A percentile compares a stretch with the other conserved stretches of the same genome.
Conservation (phyloP, 192 early-diverging fungal genomes). For the Linnemannia elongata region DNA sequence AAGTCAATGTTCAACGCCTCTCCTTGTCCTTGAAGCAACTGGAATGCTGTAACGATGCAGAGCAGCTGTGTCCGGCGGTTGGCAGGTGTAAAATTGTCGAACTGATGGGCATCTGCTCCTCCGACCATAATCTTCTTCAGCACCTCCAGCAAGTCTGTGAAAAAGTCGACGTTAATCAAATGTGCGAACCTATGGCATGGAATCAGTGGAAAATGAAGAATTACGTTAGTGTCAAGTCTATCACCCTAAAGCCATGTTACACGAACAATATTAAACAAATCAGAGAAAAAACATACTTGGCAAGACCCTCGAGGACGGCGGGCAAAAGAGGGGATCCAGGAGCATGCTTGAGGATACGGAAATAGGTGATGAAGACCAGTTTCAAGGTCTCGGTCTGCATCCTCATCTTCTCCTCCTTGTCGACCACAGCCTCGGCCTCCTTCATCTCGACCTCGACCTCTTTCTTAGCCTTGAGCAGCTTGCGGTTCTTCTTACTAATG, state of each 20-base stretch:
- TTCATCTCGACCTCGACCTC: conserved; percentile 85
- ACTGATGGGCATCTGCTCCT: conserved; percentile 63
- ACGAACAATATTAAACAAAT: not conserved
- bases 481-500: conserved; percentile 77
- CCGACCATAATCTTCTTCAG: conserved; percentile 86
- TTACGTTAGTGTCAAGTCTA: not conserved
- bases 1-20: conserved; percentile 94
- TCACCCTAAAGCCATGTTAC: not conserved
- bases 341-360: conserved; percentile 92
- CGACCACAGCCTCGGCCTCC: conserved; percentile 92
- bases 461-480: conserved; percentile 78
- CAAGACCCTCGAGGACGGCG: conserved; percentile 83
- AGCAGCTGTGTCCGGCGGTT: conserved; percentile 82
- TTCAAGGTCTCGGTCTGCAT: conserved; percentile 94
- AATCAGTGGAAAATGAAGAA: not conserved
- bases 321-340: conserved; percentile 80
- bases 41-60: conserved; percentile 91
- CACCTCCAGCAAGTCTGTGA: conserved; percentile 87
- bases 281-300: conserved; percentile 62
- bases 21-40: conserved; percentile 91
- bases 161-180: conserved; percentile 97
- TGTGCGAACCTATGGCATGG: conserved; percentile 82
- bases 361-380: conserved; percentile 94
- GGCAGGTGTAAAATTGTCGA: conserved; percentile 52
- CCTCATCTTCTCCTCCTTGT: conserved; percentile 85